Conservation (phyloP, 495 filamentous ascomycete genomes). For the Cryomyces minteri region DNA sequence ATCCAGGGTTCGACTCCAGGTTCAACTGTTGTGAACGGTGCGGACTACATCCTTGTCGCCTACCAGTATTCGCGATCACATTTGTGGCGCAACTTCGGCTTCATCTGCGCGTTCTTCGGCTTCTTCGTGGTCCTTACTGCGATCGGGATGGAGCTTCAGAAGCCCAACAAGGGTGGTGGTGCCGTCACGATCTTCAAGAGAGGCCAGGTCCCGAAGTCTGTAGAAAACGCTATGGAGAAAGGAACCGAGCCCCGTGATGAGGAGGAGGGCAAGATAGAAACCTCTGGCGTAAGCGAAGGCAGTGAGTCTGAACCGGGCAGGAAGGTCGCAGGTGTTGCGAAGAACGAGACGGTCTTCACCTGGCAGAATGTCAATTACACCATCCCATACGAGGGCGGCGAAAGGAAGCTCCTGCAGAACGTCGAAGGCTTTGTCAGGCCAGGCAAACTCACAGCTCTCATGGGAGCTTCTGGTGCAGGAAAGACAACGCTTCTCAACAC, state of each 20-base stretch:
- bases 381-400: constrained; percentile 41
- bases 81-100: constrained; percentile 54
- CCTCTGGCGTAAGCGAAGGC: constrained; percentile 13
- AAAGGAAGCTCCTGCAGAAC: constrained; percentile 38
- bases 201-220: constrained; percentile 35
- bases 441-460: constrained; percentile 51
- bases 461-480: constrained; percentile 48
- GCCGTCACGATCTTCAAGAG: constrained; percentile 51
- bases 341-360: constrained; percentile 52
- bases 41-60: constrained; percentile 30
- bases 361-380: constrained; percentile 66
- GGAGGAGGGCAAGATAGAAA: constrained; percentile 24
- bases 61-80: constrained; percentile 38
- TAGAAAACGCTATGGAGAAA: constrained; percentile 29
- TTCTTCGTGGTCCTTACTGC: constrained; percentile 40
- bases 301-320: constrained; percentile 12
- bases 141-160: constrained; percentile 49
- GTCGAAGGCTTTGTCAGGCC: constrained; percentile 55
- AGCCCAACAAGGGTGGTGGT: constrained; percentile 53
- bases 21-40: constrained; percentile 26
- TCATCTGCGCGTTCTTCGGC: constrained; percentile 45
- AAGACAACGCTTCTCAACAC: constrained; percentile 52
- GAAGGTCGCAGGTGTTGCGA: constrained; percentile 27
- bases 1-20: constrained; percentile 37
- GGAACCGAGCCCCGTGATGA: constrained; percentile 25